Evolutionary conservation across 2,329 filamentous ascomycete genomes (phyloP).

Genomic region (Endocalyx cinctus): DNA sequence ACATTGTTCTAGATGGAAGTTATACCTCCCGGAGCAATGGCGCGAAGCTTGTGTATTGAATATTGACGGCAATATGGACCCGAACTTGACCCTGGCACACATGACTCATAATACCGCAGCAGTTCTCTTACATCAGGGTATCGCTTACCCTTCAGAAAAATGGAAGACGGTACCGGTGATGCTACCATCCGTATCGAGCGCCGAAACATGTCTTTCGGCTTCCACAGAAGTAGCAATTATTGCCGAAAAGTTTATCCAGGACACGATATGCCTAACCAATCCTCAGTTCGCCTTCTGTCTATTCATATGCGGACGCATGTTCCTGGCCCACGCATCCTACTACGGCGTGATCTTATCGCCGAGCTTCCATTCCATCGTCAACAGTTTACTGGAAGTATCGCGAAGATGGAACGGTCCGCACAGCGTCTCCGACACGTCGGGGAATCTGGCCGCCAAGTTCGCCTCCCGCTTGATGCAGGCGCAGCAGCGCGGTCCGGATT

Average conservation of each 20-base stretch:
- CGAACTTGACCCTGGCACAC: slow-evolving; percentile 45
- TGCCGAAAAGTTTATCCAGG: slow-evolving; percentile 39
- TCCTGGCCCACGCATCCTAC: slow-evolving; percentile 33
- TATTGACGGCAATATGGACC: slow-evolving; percentile 36
- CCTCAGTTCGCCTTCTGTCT: slow-evolving; percentile 42
- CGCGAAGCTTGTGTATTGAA: slow-evolving; percentile 31
- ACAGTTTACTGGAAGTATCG: slow-evolving; percentile 31
- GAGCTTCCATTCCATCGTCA: slow-evolving; percentile 29
- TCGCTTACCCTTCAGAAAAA: slow-evolving; percentile 36
- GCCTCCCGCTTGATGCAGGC: slow-evolving; percentile 24
- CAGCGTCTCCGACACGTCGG: slow-evolving; percentile 3
- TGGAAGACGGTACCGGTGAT: slow-evolving; percentile 27
- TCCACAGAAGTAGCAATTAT: slow-evolving; percentile 43
- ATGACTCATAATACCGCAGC: slow-evolving; percentile 46
- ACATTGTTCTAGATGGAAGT: too few relatives aligned
- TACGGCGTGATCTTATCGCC: slow-evolving; percentile 21
- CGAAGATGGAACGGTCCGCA: slow-evolving; percentile 30
- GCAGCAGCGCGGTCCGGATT: slow-evolving; percentile 18
- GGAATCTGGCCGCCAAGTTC: slow-evolving; percentile 32
- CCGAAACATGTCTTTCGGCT: slow-evolving; percentile 43
- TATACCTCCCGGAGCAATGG: slow-evolving; percentile 26
- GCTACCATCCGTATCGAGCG: slow-evolving; percentile 40
- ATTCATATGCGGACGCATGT: slow-evolving; percentile 39
- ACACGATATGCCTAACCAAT: slow-evolving; percentile 25
- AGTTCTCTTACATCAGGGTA: slow-evolving; percentile 43